Percentiles rank a stretch among this genome's conserved stretches.
Evolutionary conservation across 148 eudicot genomes (phyloP).

Genomic region (Diospyros kaki): DNA sequence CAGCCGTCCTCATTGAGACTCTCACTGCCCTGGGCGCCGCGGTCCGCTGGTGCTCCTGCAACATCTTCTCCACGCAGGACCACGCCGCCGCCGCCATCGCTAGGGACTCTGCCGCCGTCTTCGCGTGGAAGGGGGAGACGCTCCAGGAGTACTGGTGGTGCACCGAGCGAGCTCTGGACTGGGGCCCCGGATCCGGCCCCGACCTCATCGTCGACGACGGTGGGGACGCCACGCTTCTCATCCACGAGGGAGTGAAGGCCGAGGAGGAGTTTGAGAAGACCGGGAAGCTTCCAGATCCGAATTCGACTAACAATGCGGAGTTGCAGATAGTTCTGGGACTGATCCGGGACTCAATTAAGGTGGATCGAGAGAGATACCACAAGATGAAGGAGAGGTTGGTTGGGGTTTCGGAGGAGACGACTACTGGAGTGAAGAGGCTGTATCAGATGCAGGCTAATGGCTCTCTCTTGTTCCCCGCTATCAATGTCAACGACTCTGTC

Average conservation of each 20-base stretch:
- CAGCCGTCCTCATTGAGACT: conserved; percentile 89
- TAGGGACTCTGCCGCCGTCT: conserved; percentile 77
- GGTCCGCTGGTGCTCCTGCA: conserved; percentile 96
- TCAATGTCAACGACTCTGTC: conserved; percentile 84
- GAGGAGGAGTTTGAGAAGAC: conserved; percentile 66
- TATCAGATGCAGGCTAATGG: conserved; percentile 82
- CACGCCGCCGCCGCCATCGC: conserved; percentile 89
- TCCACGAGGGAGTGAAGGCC: conserved; percentile 92
- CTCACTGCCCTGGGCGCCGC: conserved; percentile 88
- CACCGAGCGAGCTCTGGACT: conserved; percentile 79
- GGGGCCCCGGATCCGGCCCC: conserved; percentile 84
- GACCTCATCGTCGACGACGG: conserved; percentile 89
- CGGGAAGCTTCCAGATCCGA: conserved; percentile 63
- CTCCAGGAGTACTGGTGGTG: conserved; percentile 97
- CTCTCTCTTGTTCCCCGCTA: conserved; percentile 77
- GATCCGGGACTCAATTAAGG: conserved; percentile 57
- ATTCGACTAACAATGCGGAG: conserved; percentile 62
- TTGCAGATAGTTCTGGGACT: conserved; percentile 72
- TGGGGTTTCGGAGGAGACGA: conserved; percentile 92
- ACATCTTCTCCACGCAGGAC: conserved; percentile 87
- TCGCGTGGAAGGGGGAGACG: conserved; percentile 94
- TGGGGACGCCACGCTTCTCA: conserved; percentile 76
- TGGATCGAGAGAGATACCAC: conserved; percentile 68
- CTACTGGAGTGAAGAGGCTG: conserved; percentile 93
- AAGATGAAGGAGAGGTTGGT: conserved; percentile 77